Evolutionary conservation across 1,139 yeast species (phyloP).

Genomic region (Scheffersomyces titani): DNA sequence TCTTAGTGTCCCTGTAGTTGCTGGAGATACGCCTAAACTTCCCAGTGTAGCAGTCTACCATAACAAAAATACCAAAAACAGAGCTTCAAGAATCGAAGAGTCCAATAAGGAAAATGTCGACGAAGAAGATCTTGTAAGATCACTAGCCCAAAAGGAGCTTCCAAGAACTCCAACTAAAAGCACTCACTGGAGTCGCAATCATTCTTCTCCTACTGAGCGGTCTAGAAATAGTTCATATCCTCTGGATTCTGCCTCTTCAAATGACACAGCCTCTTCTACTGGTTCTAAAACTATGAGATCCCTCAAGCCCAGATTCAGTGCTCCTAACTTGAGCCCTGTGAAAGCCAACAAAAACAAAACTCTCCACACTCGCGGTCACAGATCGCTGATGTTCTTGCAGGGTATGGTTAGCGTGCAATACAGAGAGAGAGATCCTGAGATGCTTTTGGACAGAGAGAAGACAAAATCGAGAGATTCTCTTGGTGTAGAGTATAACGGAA

Average conservation of each 20-base stretch:
- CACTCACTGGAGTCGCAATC: background rate
- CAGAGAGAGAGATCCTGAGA: background rate
- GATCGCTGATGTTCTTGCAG: slow-evolving; percentile 6
- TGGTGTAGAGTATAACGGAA: background rate
- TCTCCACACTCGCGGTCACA: slow-evolving; percentile 2
- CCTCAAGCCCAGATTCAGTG: slow-evolving; percentile 24
- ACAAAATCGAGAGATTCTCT: background rate
- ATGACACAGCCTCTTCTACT: background rate
- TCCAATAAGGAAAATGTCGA: background rate
- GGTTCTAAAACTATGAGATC: slow-evolving; percentile 4
- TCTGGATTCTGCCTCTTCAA: background rate
- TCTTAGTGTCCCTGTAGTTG: slow-evolving; percentile 2
- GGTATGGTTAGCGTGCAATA: background rate
- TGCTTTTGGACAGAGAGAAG: background rate
- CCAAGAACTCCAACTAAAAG: background rate
- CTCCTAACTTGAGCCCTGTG: slow-evolving; percentile 20
- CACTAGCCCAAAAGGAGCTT: background rate
- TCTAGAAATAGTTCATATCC: background rate
- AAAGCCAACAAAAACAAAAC: slow-evolving; percentile 5
- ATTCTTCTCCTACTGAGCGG: background rate
- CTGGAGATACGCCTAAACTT: slow-evolving; percentile 2
- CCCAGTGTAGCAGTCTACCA: slow-evolving; percentile 5
- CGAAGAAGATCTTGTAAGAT: background rate
- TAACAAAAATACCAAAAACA: slow-evolving; percentile 8
- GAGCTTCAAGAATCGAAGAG: slow-evolving; percentile 12